Evolutionary conservation across 495 filamentous ascomycete species (phyloP).

Genomic region (Clohesyomyces aquaticus): DNA sequence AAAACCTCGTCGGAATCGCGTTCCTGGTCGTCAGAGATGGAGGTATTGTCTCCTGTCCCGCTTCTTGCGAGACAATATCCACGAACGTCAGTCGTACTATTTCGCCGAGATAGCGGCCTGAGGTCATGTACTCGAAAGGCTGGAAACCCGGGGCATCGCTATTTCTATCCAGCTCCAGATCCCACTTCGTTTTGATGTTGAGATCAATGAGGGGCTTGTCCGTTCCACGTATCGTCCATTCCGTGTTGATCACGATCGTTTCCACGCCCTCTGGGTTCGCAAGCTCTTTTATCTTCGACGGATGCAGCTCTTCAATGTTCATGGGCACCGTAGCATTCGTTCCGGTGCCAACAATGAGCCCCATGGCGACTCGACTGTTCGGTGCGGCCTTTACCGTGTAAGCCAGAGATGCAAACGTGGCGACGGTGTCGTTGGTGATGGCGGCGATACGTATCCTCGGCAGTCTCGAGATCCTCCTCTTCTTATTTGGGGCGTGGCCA

Average conservation of each 20-base stretch:
- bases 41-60: slow-evolving; percentile 53
- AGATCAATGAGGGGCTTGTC: slow-evolving; percentile 66
- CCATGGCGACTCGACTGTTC: slow-evolving; percentile 77
- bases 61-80: slow-evolving; percentile 61
- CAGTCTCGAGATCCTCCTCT: slow-evolving; percentile 54
- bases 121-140: slow-evolving; percentile 86
- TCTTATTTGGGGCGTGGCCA: slow-evolving; percentile 38
- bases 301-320: slow-evolving; percentile 64
- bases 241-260: slow-evolving; percentile 76
- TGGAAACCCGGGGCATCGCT: slow-evolving; percentile 79
- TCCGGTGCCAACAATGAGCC: slow-evolving; percentile 81
- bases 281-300: slow-evolving; percentile 38
- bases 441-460: slow-evolving; percentile 72
- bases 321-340: slow-evolving; percentile 82
- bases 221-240: slow-evolving; percentile 81
- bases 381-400: slow-evolving; percentile 64
- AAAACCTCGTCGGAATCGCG: slow-evolving; percentile 71
- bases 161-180: slow-evolving; percentile 63
- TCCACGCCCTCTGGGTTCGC: slow-evolving; percentile 36
- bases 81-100: slow-evolving; percentile 72
- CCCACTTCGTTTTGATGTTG: slow-evolving; percentile 72
- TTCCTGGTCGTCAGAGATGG: slow-evolving; percentile 64
- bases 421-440: slow-evolving; percentile 81
- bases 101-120: slow-evolving; percentile 82
- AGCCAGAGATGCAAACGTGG: slow-evolving; percentile 76